Evolutionary conservation across 2,329 filamentous ascomycete species (phyloP), one percentile per base, ranked within the genome.

Genomic region (Xylariaceae sp.): DNA sequence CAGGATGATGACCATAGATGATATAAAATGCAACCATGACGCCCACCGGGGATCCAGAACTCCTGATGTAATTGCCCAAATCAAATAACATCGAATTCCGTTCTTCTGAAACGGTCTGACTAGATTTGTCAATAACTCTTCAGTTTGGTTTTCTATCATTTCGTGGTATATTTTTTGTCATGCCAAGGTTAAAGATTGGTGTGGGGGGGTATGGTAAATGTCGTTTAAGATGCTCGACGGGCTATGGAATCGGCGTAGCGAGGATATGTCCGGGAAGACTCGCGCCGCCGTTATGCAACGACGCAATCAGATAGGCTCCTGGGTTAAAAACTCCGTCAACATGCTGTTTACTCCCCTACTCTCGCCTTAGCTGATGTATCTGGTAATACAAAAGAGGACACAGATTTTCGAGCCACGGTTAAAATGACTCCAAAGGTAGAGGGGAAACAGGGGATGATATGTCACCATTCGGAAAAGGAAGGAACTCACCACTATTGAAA

Each of bases 221-320:
- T n/a, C n/a, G n/a, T n/a, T n/a, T n/a, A n/a, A n/a, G n/a, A n/a
- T n/a, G n/a, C n/a, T n/a, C n/a, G n/a, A n/a, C n/a, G n/a, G 27
- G 16, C 27, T 32, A 3, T 32, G 4, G 12, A 16, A 3, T 32
- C 5, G 27, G 27, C 27, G 11, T 42, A n/a, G 29, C 6, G 14
- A 27, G 29, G 38, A 36, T 16, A 44, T 7, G 27, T 43, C 38
- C 23, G 36, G n/a, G 33, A 42, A 37, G 6, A 42, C 11, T 16
- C 44, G 29, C 47, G 47, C n/a, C n/a, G n/a, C n/a, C n/a, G n/a
- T 59, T 39, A 62, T 39, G 51, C 45, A 45, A 61, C 58, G 8
- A 55, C 47, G 41, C 58, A 61, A 37, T 53, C 55, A 14, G 56
- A 53, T 34, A 58, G 29, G 21, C 50, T 48, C 59, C 59, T 62